Base-by-base conservation (phyloP, 192 early-diverging fungal species). In the Backusella macrospora region DNA sequence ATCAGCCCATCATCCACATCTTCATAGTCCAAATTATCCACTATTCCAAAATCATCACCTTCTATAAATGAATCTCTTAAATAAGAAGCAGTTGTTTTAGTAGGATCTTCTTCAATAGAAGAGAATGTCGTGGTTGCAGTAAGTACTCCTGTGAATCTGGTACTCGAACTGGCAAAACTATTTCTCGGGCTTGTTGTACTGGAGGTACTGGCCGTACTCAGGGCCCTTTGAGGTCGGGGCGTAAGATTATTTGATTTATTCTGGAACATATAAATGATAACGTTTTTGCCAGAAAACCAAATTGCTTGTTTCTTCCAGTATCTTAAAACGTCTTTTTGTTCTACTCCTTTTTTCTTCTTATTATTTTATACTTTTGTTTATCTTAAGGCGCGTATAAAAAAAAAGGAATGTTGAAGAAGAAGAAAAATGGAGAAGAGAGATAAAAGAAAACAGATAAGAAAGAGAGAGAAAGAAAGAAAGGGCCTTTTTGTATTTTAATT, bases 1-100 rank as follows among this genome's bases (percentile, higher is more conserved):
- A 76, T 71, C 29, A 70, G 49, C 38, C 74, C 74, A 18, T 76
- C 74, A 37, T 76, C 74, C 14, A 76, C 62, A 76, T 76, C 74
- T 44, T 76, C 74, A 21, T 76, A 76, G 49, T 70, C 74, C 23
- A 76, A 47, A 8, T 55, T 43, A 48, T 76, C 74, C n/a, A 76
- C 55, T 14, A 76, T 76, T 65, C 68, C 74, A 21, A 70, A 64
- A 37, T 76, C 67, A 26, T 70, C 67, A 8, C 38, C 38, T 21
- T 66, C 65, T 1, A 40, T 16, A 12, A 66, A 38, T 9, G 65
- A 39, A 4, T 62, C 68, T 12, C 39, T 49, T 59, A 70, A 49
- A 47, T 21, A n/a, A 12, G 40, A 29, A 4, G 68, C 38, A 62
- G 38, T 29, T 37, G 64, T n/a, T 29, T 15, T 68, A 9, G 18